These are phyloP conservation scores for Neofusicoccum laricinum DNA, from an alignment of 2,329 filamentous ascomycete species.

Conservation along the genomic window DNA sequence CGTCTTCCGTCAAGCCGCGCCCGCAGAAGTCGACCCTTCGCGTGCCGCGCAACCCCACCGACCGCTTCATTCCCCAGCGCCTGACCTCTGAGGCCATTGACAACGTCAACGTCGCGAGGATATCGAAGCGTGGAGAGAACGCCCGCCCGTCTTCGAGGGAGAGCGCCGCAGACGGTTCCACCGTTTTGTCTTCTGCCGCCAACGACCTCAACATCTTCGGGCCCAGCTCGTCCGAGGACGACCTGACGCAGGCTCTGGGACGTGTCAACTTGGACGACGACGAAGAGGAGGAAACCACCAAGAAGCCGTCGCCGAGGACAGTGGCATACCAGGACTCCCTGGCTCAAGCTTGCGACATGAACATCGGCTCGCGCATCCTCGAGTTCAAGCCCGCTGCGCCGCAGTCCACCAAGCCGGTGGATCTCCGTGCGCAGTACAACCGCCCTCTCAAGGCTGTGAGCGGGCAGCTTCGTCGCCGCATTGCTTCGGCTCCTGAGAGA, in stretches of 20 bases:
- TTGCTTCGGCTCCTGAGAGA: constrained; percentile 91
- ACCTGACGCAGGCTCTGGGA: constrained; percentile 8
- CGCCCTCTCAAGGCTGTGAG: constrained; percentile 80
- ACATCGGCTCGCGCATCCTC: constrained; percentile 89
- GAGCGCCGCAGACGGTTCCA: constrained; percentile 66
- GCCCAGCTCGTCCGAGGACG: constrained; percentile 64
- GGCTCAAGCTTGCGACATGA: constrained; percentile 87
- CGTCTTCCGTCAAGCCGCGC: constrained; percentile 34
- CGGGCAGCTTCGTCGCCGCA: constrained; percentile 85
- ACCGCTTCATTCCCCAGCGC: constrained; percentile 96
- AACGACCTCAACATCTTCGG: constrained; percentile 63
- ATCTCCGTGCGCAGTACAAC: constrained; percentile 97
- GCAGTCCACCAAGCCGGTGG: constrained; percentile 96
- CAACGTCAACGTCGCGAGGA: constrained; percentile 64
- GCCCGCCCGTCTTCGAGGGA: constrained; percentile 73
- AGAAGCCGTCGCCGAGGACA: constrained; percentile 80
- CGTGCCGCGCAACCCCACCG: constrained; percentile 64
- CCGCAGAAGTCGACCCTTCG: constrained; percentile 19
- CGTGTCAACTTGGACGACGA: constrained; percentile 63
- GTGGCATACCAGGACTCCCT: constrained; percentile 90
- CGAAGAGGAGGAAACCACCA: constrained; percentile 59
- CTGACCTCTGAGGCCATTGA: constrained; percentile 83
- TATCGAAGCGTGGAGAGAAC: constrained; percentile 3
- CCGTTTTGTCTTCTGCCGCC: constrained; percentile 72
- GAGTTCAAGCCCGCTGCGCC: constrained; percentile 98